Evolutionary conservation across 768 basidiomycete species (phyloP), one percentile per base, ranked within the genome.

Genomic region (Gymnopilus dilepis): DNA sequence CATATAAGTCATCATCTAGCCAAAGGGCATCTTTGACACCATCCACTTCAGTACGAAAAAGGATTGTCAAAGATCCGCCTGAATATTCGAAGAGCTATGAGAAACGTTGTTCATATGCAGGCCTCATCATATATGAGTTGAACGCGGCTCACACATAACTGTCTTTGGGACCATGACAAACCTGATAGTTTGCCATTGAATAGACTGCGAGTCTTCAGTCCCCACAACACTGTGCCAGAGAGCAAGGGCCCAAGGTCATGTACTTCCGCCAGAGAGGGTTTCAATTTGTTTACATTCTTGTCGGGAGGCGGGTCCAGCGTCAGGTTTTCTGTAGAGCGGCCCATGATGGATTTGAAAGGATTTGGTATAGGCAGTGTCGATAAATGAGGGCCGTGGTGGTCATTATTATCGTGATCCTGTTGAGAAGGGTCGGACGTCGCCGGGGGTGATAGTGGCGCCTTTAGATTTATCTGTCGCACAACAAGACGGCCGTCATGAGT

Each of bases 301-400:
- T 30, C 28, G 31, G n/a, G 17, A 1, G 15, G 21, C 19, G 67
- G 66, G 31, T 69, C 38, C 17, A 64, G 17, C 57, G 65, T 43
- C 3, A 83, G 53, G 55, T 79, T 76, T 30, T 89, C 88, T 0
- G 78, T 67, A n/a, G 85, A 84, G n/a, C 70, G 78, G 26, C 75
- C 75, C 57, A 78, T 78, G 13, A 84, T 77, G 1, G 79, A 75
- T 69, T 86, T 92, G 77, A 92, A 87, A 3, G 86, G 82, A 61
- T 86, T 89, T 6, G 88, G 78, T n/a, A 90, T 73, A 40, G 65
- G 63, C 26, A 65, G 45, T n/a, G 64, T 58, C 0, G 80, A 78
- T n/a, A 86, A 70, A 9, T 76, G 64, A 26, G 69, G 60, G 33
- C 69, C 59, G 61, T 73, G 70, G 33, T 58, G 45, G 30, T 65